A percentile compares a stretch with the other conserved stretches of the same genome.
Evolutionary conservation across 1,284 basidiomycete species (phyloP).

Genomic region (Ceratobasidium sp.): DNA sequence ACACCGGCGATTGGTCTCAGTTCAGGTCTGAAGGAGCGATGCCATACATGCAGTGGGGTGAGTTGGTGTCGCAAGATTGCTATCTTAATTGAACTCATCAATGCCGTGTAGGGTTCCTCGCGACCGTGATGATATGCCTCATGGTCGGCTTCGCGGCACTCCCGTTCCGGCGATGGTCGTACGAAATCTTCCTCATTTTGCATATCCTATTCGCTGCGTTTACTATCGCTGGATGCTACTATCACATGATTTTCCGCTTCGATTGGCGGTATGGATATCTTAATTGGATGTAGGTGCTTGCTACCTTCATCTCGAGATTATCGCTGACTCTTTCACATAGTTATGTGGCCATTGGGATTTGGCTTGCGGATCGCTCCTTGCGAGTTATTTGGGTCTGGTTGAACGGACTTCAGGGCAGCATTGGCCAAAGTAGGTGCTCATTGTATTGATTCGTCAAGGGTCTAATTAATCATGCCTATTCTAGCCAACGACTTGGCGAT

Average conservation of each 20-base stretch:
- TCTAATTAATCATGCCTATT: no score
- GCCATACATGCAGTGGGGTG: constrained; percentile 43
- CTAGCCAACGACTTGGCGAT: not conserved
- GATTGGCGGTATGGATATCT: constrained; percentile 33
- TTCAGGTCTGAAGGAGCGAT: constrained; percentile 24
- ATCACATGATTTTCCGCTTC: constrained; percentile 41
- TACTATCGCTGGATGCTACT: constrained; percentile 37
- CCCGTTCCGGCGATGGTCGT: constrained; percentile 35
- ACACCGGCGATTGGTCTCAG: constrained; percentile 8
- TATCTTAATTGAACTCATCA: not conserved
- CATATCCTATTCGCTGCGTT: constrained; percentile 25
- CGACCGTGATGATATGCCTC: constrained; percentile 27
- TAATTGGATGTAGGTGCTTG: constrained; percentile 37
- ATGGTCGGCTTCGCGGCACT: constrained; percentile 36
- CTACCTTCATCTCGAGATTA: not conserved
- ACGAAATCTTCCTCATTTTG: constrained; percentile 36
- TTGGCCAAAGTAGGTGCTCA: not conserved
- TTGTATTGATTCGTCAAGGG: no score
- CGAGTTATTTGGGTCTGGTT: constrained; percentile 14
- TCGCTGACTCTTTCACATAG: not conserved
- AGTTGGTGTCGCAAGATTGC: not conserved
- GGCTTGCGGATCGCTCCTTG: constrained; percentile 36
- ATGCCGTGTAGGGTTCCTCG: constrained; percentile 12
- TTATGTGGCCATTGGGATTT: constrained; percentile 39
- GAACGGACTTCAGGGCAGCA: constrained; percentile 12